Conservation (phyloP, 2,329 filamentous ascomycete genomes). For the Fusarium tjaetaba region DNA sequence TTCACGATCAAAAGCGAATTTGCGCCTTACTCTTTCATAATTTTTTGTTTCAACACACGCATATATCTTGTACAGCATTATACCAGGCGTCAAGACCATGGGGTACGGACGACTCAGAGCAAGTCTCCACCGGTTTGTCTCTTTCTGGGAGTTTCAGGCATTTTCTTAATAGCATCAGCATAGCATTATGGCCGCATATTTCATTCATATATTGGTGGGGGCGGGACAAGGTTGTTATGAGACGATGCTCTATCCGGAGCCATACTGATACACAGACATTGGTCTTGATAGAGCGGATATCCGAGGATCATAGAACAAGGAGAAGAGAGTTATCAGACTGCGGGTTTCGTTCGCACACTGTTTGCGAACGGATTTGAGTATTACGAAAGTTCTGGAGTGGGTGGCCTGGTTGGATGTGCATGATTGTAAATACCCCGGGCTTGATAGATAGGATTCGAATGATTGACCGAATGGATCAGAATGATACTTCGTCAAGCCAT, state of each 20-base stretch:
- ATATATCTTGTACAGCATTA: constrained; percentile 35
- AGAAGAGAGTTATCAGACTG: background rate
- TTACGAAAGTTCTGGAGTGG: background rate
- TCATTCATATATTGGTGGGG: background rate
- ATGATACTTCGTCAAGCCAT: background rate
- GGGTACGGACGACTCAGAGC: constrained; percentile 19
- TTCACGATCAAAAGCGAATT: background rate
- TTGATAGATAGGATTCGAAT: constrained; percentile 18
- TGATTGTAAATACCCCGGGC: constrained; percentile 17
- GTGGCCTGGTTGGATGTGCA: constrained; percentile 4
- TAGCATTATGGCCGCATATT: constrained; percentile 13
- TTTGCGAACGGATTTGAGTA: background rate
- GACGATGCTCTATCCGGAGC: constrained; percentile 1
- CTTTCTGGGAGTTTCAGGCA: constrained; percentile 22
- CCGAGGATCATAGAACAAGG: constrained; percentile 27
- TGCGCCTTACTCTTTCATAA: constrained; percentile 5
- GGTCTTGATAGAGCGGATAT: constrained; percentile 37
- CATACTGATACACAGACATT: constrained; percentile 25
- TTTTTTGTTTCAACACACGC: background rate
- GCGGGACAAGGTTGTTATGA: background rate
- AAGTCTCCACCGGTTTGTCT: constrained; percentile 17
- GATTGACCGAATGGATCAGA: constrained; percentile 3
- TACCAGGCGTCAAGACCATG: constrained; percentile 37
- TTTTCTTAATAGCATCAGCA: constrained; percentile 19
- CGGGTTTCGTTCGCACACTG: background rate